phyloP scores from a whole-genome alignment of 495 filamentous ascomycete genomes.

The Neurospora africana region DNA sequence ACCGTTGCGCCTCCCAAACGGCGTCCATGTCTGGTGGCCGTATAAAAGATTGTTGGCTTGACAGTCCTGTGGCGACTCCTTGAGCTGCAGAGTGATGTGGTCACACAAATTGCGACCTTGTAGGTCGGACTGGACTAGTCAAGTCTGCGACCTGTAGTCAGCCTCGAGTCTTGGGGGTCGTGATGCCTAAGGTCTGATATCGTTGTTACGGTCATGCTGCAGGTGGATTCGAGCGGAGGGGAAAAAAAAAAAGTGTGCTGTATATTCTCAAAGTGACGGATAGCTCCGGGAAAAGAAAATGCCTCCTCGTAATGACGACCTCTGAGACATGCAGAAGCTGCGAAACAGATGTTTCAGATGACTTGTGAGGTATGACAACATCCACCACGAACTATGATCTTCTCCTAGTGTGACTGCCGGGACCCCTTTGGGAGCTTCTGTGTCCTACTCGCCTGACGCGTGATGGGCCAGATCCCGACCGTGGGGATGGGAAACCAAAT shows the following conservation, averaged over 20 bases:
- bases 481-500: background rate
- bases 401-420: background rate
- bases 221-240: background rate
- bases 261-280: background rate
- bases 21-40: background rate
- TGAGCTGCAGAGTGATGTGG: background rate
- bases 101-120: background rate
- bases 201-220: background rate
- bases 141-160: background rate
- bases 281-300: background rate
- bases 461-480: background rate
- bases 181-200: background rate
- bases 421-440: background rate
- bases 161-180: background rate
- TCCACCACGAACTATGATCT: background rate
- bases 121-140: background rate
- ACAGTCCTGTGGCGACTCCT: background rate
- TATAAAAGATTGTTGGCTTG: background rate
- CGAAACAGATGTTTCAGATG: background rate
- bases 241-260: background rate
- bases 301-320: background rate
- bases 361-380: background rate
- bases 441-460: background rate
- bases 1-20: background rate
- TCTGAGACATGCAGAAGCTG: background rate